Conservation (phyloP, 345 rosid genomes). For the Nephelium lappaceum region DNA sequence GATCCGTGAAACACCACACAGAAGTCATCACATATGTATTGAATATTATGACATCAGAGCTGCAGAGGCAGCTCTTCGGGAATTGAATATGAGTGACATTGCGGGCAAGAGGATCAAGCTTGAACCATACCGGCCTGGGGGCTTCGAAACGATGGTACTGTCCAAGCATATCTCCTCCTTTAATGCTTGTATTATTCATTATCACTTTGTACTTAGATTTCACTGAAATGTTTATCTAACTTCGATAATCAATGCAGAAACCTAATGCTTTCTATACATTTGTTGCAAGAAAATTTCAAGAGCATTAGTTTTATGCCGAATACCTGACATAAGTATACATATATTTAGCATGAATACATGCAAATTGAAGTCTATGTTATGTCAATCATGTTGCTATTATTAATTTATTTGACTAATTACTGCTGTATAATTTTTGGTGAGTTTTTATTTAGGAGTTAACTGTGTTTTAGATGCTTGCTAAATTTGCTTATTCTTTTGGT, state of each 20-base stretch:
- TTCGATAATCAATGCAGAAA: not conserved
- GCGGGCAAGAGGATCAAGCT: slow-evolving; percentile 42
- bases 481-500: slow-evolving; percentile 17
- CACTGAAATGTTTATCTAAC: not conserved
- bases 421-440: slow-evolving; percentile 4
- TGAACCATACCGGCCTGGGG: slow-evolving; percentile 32
- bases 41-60: slow-evolving; percentile 48
- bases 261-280: not conserved
- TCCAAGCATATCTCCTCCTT: slow-evolving; percentile 2
- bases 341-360: not conserved
- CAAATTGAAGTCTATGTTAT: not conserved
- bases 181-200: not conserved
- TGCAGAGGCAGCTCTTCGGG: slow-evolving; percentile 42
- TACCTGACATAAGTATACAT: not conserved
- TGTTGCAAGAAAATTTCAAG: not conserved
- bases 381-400: not conserved
- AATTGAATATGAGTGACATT: slow-evolving; percentile 35
- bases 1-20: slow-evolving; percentile 34
- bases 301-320: slow-evolving; percentile 4
- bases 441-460: not conserved
- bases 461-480: slow-evolving; percentile 15
- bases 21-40: slow-evolving; percentile 35
- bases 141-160: slow-evolving; percentile 23
- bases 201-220: not conserved
- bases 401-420: not conserved